Base-by-base conservation (phyloP, 2,329 filamentous ascomycete genomes). In the Penicillium sp. region DNA sequence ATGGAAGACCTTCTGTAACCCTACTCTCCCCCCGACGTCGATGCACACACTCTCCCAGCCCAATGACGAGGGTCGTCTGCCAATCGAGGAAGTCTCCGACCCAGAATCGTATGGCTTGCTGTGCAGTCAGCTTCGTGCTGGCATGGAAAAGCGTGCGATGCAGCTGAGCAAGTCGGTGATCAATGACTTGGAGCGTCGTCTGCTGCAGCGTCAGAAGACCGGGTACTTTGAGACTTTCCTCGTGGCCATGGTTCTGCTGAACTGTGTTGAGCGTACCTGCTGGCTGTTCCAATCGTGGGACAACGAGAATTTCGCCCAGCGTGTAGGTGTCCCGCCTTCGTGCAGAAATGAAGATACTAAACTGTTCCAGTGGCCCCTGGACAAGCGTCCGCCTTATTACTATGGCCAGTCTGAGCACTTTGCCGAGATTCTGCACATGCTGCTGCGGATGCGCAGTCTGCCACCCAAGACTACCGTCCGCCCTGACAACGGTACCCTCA, bases 171-270 rank as follows among this genome's bases (percentile, higher is more conserved):
- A 74, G 37, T 62, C 62, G 7, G 69, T 78, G 22, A 73, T 79
- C 67, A 76, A 76, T 44, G 75, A 79, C 41, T 66, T 80, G 1
- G 77, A 80, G 52, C 70, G 74, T 12, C 70, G 76, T n/a, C 60
- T 80, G 3, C 65, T 79, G 6, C 74, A 77, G 48, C 72, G 75
- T 9, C 72, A 76, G 50, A 72, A 76, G 54, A 70, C 69, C 14
- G 73, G 71, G 35, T 69, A 69, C 30, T 78, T 80, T 39, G 72
- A 76, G 42, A 79, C 75, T 0, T 79, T 78, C 51, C 59, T 80
- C n/a, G 71, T 73, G 4, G 69, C 75, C 0, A 64, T 80, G n/a
- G 66, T 80, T 11, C 62, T 80, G 0, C 61, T 80, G 15, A 75
- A 73, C 41, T 77, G 74, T 44, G 72, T 78, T 10, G 77, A 80